A percentile compares a stretch with the other conserved stretches of the same genome.
These are phyloP conservation scores for Vigna hirtella DNA, from an alignment of 306 rosid species.

Conservation along the genomic window DNA sequence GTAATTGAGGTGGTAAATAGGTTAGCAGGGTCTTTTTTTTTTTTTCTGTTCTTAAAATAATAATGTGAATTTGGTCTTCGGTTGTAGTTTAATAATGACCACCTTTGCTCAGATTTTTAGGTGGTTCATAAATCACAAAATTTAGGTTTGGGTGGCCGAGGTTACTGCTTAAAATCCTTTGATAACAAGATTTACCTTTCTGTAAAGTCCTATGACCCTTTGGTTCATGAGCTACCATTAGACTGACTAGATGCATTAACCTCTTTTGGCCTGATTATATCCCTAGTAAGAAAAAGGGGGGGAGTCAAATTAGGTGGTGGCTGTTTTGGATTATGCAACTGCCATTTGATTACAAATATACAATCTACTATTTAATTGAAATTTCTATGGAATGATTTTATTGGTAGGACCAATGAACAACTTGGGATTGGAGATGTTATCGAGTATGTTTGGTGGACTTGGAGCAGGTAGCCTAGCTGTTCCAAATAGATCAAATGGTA, in stretches of 20 bases:
- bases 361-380: neutral
- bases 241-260: slow-evolving; percentile 10
- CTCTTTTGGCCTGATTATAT: slow-evolving; percentile 13
- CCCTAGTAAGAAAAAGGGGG: slow-evolving; percentile 2
- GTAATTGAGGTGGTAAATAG: slow-evolving; percentile 11
- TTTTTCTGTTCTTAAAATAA: neutral
- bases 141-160: slow-evolving; percentile 15
- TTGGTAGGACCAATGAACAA: slow-evolving; percentile 61
- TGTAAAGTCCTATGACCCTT: slow-evolving; percentile 2
- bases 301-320: neutral
- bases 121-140: slow-evolving; percentile 26
- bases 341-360: slow-evolving; percentile 22
- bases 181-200: slow-evolving; percentile 1
- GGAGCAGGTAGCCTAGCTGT: slow-evolving; percentile 81
- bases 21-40: slow-evolving; percentile 14
- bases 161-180: slow-evolving; percentile 2
- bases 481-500: slow-evolving; percentile 78
- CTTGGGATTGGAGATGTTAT: slow-evolving; percentile 72
- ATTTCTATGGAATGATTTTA: slow-evolving; percentile 30
- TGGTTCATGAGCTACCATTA: neutral
- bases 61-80: neutral
- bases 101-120: neutral
- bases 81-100: neutral
- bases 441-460: slow-evolving; percentile 91
- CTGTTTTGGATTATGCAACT: slow-evolving; percentile 30